phyloP scores from a whole-genome alignment of 2,329 filamentous ascomycete species.

The Trichophyton mentagrophytes region DNA sequence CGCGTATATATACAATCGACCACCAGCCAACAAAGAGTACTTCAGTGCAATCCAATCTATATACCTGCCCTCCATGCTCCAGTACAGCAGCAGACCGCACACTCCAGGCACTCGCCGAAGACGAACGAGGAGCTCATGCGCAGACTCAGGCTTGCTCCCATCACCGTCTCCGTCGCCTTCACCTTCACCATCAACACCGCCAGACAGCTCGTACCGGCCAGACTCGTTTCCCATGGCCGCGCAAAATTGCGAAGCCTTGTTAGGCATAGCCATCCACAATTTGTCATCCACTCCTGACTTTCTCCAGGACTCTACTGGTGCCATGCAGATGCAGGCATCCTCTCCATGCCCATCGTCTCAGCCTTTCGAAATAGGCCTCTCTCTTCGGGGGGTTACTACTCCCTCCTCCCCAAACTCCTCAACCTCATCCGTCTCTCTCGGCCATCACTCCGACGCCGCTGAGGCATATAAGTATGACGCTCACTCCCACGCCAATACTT shows the following conservation, averaged over 20 bases:
- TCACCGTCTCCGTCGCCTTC: background rate
- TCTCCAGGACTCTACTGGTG: background rate
- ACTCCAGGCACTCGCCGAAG: background rate
- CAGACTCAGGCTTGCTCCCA: background rate
- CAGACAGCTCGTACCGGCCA: background rate
- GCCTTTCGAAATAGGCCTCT: constrained; percentile 5
- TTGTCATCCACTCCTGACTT: constrained; percentile 2
- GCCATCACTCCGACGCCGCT: constrained; percentile 4
- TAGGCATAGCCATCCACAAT: constrained; percentile 4
- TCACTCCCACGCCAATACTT: background rate
- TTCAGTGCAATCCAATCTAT: background rate
- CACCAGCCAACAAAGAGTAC: background rate
- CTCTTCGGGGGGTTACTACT: background rate
- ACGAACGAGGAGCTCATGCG: background rate
- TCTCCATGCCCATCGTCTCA: background rate
- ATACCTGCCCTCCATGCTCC: background rate
- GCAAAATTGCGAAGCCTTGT: constrained; percentile 5
- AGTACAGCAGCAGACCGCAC: background rate
- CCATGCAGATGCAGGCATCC: constrained; percentile 2
- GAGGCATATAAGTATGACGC: constrained; percentile 1
- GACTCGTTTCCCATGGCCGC: background rate
- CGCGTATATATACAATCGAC: background rate
- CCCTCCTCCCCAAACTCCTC: background rate
- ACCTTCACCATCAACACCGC: background rate
- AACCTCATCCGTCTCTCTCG: constrained; percentile 2